Percentiles rank a stretch among this genome's conserved stretches.
These are phyloP conservation scores for Penicillium odoratum DNA, from an alignment of 495 filamentous ascomycete genomes.

Conservation along the genomic window DNA sequence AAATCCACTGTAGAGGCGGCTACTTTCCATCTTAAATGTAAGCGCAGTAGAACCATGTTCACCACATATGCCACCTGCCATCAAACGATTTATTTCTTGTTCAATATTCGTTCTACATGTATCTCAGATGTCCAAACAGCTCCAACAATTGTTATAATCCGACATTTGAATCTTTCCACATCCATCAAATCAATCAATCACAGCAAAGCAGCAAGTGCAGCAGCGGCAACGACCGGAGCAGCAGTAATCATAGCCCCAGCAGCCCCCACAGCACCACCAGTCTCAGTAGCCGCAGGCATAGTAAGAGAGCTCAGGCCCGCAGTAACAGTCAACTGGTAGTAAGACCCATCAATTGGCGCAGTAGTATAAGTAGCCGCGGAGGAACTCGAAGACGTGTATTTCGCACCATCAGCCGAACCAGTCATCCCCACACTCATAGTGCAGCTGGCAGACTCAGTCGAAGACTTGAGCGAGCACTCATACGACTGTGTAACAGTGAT, in stretches of 20 bases:
- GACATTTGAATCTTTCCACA: too few relatives aligned
- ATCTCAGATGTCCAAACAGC: too few relatives aligned
- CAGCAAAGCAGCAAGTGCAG: constrained; percentile 17
- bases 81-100: too few relatives aligned
- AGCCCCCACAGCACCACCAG: constrained; percentile 11
- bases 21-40: too few relatives aligned
- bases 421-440: constrained; percentile 17
- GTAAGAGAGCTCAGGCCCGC: constrained; percentile 19
- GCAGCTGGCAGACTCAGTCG: constrained; percentile 21
- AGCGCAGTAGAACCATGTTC: too few relatives aligned
- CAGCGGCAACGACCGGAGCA: constrained; percentile 24
- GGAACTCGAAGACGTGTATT: constrained; percentile 3
- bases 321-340: constrained; percentile 23
- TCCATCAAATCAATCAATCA: not conserved
- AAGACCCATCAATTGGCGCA: constrained; percentile 4
- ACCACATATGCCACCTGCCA: too few relatives aligned
- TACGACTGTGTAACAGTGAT: constrained; percentile 18
- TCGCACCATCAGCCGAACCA: constrained; percentile 6
- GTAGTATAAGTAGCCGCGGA: constrained; percentile 9
- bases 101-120: too few relatives aligned
- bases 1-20: too few relatives aligned
- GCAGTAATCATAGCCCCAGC: constrained; percentile 20
- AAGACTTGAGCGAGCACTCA: constrained; percentile 20
- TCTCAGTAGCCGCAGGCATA: constrained; percentile 13
- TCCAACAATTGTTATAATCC: too few relatives aligned